Conservation (phyloP, 352 stramenopile species). For the Globisporangium sylvaticum region DNA sequence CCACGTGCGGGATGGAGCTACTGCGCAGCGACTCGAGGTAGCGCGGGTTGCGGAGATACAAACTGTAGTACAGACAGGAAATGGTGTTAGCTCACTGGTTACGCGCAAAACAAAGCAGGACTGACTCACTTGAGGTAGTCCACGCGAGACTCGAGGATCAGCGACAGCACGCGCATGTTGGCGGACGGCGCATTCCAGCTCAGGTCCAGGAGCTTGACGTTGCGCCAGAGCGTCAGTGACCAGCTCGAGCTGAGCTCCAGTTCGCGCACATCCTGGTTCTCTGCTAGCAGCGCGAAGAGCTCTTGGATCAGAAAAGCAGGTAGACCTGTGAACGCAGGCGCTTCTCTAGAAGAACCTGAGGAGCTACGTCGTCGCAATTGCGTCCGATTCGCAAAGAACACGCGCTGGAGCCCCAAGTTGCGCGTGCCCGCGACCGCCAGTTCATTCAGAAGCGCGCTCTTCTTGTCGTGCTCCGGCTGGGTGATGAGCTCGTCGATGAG, state of each 20-base stretch:
- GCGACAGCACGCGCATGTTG: conserved; percentile 18
- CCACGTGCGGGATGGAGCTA: conserved; percentile 25
- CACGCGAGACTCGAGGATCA: conserved; percentile 25
- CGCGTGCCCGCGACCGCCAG: conserved; percentile 33
- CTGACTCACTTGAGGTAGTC: conserved; percentile 51
- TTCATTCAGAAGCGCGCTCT: conserved; percentile 37
- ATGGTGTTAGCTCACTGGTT: background rate
- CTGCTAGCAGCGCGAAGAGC: conserved; percentile 21
- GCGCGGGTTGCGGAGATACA: conserved; percentile 40
- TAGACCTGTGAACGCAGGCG: conserved; percentile 22
- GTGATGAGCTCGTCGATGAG: conserved; percentile 30
- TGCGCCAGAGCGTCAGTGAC: conserved; percentile 50
- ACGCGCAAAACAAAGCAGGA: background rate
- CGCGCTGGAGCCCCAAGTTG: conserved; percentile 30
- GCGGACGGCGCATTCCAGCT: conserved; percentile 22
- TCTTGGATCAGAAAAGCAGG: conserved; percentile 27
- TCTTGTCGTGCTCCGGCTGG: conserved; percentile 15
- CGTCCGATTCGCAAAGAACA: conserved; percentile 55
- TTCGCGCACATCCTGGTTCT: conserved; percentile 14
- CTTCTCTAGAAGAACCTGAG: background rate
- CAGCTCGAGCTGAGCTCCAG: conserved; percentile 19
- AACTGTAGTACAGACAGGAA: too few relatives aligned
- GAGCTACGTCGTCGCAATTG: conserved; percentile 5
- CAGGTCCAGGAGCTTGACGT: conserved; percentile 33
- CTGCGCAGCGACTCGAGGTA: conserved; percentile 22